Evolutionary conservation across 2,329 filamentous ascomycete genomes (phyloP).

Genomic region (Colletotrichum sp.): DNA sequence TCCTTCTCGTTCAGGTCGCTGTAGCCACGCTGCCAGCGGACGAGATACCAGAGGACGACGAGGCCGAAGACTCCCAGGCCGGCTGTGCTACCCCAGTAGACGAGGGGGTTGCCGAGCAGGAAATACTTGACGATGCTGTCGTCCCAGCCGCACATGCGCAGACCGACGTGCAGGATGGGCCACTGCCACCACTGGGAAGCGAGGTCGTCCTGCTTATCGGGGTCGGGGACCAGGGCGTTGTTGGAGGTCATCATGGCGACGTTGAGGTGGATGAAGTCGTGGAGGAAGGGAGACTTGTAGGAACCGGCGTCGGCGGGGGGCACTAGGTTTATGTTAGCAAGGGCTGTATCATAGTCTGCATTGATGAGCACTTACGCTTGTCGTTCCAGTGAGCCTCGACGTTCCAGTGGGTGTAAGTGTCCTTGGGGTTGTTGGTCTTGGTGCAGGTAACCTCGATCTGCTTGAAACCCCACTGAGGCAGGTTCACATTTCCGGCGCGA

Average conservation of each 20-base stretch:
- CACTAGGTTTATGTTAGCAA: slow-evolving; percentile 59
- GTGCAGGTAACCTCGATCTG: slow-evolving; percentile 97
- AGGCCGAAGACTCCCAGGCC: slow-evolving; percentile 76
- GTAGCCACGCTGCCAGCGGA: slow-evolving; percentile 97
- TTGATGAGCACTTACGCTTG: slow-evolving; percentile 68
- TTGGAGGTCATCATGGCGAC: slow-evolving; percentile 99
- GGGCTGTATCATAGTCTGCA: neutral
- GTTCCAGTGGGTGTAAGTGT: slow-evolving; percentile 99
- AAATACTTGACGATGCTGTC: slow-evolving; percentile 97
- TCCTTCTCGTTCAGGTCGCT: slow-evolving; percentile 79
- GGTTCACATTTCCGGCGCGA: slow-evolving; percentile 91
- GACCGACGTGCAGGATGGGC: slow-evolving; percentile 92
- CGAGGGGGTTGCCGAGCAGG: slow-evolving; percentile 92
- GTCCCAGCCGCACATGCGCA: slow-evolving; percentile 99
- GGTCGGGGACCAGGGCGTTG: slow-evolving; percentile 95
- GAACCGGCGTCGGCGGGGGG: slow-evolving; percentile 87
- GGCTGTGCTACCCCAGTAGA: slow-evolving; percentile 93
- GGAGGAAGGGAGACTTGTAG: slow-evolving; percentile 96
- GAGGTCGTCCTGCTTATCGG: slow-evolving; percentile 98
- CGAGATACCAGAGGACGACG: slow-evolving; percentile 80
- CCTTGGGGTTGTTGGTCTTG: slow-evolving; percentile 89
- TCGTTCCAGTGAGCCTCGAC: slow-evolving; percentile 95
- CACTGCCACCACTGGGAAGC: slow-evolving; percentile 98
- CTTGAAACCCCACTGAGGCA: slow-evolving; percentile 99
- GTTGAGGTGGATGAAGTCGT: slow-evolving; percentile 97